These are phyloP conservation scores for Drechmeria coniospora DNA, from an alignment of 2,329 filamentous ascomycete species.

Conservation along the genomic window DNA sequence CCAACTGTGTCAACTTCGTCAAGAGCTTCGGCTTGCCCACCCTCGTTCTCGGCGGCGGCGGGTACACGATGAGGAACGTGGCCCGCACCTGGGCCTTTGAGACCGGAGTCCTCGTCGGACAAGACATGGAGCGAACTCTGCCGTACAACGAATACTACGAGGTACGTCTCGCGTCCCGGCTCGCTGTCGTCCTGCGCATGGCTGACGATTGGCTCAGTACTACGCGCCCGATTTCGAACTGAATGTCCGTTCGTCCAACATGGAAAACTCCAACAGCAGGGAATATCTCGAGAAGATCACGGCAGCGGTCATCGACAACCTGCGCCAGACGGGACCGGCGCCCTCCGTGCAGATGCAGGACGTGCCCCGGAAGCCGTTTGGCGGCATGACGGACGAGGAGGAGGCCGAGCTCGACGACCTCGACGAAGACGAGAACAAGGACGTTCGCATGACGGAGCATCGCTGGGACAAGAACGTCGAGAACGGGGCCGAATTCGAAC, in stretches of 20 bases:
- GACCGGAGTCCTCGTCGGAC: conserved; percentile 75
- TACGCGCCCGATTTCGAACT: conserved; percentile 85
- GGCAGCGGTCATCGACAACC: conserved; percentile 66
- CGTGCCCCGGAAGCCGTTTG: conserved; percentile 45
- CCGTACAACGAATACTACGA: conserved; percentile 96
- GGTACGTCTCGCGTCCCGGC: conserved; percentile 22
- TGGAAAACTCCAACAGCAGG: conserved; percentile 79
- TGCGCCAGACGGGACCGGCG: conserved; percentile 70
- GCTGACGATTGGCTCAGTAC: conserved; percentile 41
- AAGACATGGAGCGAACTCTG: conserved; percentile 66
- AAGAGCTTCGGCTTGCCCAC: conserved; percentile 75
- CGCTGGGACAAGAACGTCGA: conserved; percentile 67
- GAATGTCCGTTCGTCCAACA: conserved; percentile 75
- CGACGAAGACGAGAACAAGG: conserved; percentile 77
- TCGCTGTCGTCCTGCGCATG: not conserved
- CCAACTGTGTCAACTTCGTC: conserved; percentile 83
- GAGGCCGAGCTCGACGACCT: conserved; percentile 50
- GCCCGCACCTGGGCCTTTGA: conserved; percentile 95
- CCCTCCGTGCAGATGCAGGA: conserved; percentile 89
- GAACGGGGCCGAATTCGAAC: conserved; percentile 67
- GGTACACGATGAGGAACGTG: conserved; percentile 95
- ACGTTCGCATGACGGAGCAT: conserved; percentile 66
- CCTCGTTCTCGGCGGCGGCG: conserved; percentile 86
- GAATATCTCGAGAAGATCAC: conserved; percentile 75
- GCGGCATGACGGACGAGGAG: conserved; percentile 50